Base-by-base conservation (phyloP, 805 yeast species). In the Yamadazyma philogaea region DNA sequence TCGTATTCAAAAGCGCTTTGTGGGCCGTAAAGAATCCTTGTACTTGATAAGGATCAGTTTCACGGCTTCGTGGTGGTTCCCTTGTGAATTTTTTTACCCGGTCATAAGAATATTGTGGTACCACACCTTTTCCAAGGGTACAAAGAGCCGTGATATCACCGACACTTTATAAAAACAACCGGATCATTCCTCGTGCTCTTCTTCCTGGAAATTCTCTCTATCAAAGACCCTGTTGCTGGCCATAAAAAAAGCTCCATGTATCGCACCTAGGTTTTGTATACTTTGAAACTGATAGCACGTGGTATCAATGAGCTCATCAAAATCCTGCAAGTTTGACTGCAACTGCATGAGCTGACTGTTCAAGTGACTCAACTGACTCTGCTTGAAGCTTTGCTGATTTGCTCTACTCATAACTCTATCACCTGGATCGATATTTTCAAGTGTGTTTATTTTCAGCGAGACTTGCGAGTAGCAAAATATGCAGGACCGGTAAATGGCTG, bases 171-270 rank as follows among this genome's bases (percentile, higher is more conserved):
- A 4, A 24, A 4, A 12, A 15, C 3, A 30, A 6, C n/a, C 12
- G 4, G 28, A 11, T n/a, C 12, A 17, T 33, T 16, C 37, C 28
- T 34, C 37, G 10, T 42, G 41, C 6, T 15, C 32, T 17, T 34
- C 37, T 6, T 28, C 42, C 27, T 40, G 45, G 43, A 63, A 64
- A 42, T 61, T 61, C 35, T 64, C 69, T 39, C 57, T 59, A 27
- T 66, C 74, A 49, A 66, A 68, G 15, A 68, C 73, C 4, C 63
- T 56, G 48, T 67, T 68, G 47, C 70, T 60, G 10, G 74, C 74
- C 72, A 67, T 67, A 44, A 68, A 66, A 46, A 80, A 59, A 10
- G 78, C 61, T 2, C 82, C 83, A 46, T 80, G 85, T 52, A 77
- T 63, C 37, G 76, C 67, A 3, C 84, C 86, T 30, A 81, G 57